These are phyloP conservation scores for Didymella segeticola DNA, from an alignment of 2,329 filamentous ascomycete species.

Conservation along the genomic window DNA sequence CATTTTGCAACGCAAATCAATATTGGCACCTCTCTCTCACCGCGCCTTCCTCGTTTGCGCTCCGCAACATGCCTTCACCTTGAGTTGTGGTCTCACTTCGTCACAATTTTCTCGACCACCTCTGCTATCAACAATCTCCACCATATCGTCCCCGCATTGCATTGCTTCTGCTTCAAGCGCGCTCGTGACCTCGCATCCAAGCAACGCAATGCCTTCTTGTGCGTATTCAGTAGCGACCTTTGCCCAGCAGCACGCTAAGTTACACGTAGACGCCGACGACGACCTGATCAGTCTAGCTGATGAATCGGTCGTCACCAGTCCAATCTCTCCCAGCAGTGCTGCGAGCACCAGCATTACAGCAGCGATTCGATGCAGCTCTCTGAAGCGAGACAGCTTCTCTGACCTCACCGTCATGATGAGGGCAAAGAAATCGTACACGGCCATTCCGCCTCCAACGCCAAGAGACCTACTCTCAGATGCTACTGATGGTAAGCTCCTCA, in stretches of 20 bases:
- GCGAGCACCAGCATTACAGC: not conserved
- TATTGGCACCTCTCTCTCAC: not conserved
- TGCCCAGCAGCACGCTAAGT: not conserved
- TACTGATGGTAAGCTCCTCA: constrained; percentile 3
- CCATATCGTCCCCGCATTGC: not conserved
- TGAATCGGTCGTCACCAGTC: not conserved
- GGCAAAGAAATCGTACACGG: constrained; percentile 25
- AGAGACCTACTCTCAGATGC: not conserved
- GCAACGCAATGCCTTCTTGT: constrained; percentile 6
- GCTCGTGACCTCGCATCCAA: not conserved
- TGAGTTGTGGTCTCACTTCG: not conserved
- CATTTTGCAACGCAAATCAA: not conserved
- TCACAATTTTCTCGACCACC: not conserved
- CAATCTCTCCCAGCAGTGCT: not conserved
- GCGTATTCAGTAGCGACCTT: not conserved
- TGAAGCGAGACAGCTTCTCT: constrained; percentile 26
- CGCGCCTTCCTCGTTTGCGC: not conserved
- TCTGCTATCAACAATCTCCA: not conserved
- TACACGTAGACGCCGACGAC: constrained; percentile 9
- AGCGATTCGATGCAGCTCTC: not conserved
- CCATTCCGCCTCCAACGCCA: not conserved
- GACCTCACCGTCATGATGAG: constrained; percentile 26
- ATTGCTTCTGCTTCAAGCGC: not conserved
- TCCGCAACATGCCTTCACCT: constrained; percentile 2
- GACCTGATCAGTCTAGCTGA: constrained; percentile 22